Evolutionary conservation across 2,329 filamentous ascomycete genomes (phyloP).

Genomic region (Paecilomyces dactylethromorphus): DNA sequence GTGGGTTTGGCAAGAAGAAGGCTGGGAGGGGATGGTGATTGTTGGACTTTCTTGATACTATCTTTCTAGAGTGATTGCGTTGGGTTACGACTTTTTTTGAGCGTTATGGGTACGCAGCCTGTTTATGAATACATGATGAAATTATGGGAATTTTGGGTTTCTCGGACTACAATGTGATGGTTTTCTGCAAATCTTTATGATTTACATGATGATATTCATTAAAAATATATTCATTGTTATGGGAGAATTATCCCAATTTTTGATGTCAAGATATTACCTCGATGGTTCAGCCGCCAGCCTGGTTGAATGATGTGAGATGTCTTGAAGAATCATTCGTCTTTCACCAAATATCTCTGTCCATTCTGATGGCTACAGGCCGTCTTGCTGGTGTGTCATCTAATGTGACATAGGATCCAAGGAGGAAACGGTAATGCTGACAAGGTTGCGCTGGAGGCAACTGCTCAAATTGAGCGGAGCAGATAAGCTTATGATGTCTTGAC

Average conservation of each 20-base stretch:
- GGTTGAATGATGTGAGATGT: not conserved
- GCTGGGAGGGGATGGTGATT: slow-evolving; percentile 12
- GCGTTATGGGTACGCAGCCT: not conserved
- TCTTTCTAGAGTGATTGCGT: not conserved
- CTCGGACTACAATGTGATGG: not conserved
- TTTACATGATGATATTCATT: not conserved
- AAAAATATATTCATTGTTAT: not conserved
- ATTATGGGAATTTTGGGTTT: not conserved
- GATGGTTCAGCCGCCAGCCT: too few species aligned
- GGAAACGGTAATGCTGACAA: too few species aligned
- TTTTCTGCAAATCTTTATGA: not conserved
- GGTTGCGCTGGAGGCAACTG: too few species aligned
- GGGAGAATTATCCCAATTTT: not conserved
- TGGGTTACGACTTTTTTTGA: not conserved
- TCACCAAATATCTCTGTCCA: too few species aligned
- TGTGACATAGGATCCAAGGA: too few species aligned
- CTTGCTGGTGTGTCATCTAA: too few species aligned
- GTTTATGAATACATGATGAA: not conserved
- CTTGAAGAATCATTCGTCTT: too few species aligned
- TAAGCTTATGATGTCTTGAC: too few species aligned
- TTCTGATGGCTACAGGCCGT: too few species aligned
- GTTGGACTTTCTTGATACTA: not conserved
- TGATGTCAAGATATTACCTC: too few species aligned
- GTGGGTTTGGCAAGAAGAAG: not conserved
- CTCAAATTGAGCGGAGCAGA: too few species aligned